These are phyloP conservation scores for Linnemannia schmuckeri DNA, from an alignment of 192 early-diverging fungal genomes.

Conservation along the genomic window DNA sequence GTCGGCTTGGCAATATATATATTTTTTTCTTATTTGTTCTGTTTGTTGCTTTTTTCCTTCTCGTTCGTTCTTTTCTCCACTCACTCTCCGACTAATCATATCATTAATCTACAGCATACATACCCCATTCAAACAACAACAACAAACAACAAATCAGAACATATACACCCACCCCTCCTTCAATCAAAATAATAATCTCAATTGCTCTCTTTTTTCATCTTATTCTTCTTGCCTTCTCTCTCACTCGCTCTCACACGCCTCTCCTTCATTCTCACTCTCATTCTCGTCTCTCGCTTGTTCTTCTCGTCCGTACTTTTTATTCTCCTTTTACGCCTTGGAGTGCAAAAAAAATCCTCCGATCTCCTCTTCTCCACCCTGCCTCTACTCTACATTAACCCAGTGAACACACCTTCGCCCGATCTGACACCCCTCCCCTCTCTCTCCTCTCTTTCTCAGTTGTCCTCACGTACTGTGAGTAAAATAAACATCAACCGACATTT, in stretches of 20 bases:
- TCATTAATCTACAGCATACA: background rate
- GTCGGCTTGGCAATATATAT: background rate
- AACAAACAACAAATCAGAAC: background rate
- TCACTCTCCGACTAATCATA: slow-evolving; percentile 1
- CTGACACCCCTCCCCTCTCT: background rate
- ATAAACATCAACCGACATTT: background rate
- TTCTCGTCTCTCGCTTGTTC: background rate
- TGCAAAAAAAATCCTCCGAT: slow-evolving; percentile 9
- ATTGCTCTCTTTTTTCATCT: background rate
- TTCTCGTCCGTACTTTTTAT: background rate
- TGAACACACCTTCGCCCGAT: slow-evolving; percentile 5
- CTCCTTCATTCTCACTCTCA: background rate
- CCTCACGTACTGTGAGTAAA: background rate
- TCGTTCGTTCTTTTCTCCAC: background rate
- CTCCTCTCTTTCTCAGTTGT: background rate
- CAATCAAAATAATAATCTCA: background rate
- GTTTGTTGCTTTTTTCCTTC: too few species aligned
- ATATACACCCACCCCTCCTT: background rate
- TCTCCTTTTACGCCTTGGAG: background rate
- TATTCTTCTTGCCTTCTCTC: background rate
- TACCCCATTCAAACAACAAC: background rate
- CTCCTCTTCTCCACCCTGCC: background rate
- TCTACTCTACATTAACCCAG: background rate
- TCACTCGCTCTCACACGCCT: background rate
- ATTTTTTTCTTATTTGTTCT: background rate